Evolutionary conservation across 2,329 filamentous ascomycete genomes (phyloP).

Genomic region (Byssothecium circinans): DNA sequence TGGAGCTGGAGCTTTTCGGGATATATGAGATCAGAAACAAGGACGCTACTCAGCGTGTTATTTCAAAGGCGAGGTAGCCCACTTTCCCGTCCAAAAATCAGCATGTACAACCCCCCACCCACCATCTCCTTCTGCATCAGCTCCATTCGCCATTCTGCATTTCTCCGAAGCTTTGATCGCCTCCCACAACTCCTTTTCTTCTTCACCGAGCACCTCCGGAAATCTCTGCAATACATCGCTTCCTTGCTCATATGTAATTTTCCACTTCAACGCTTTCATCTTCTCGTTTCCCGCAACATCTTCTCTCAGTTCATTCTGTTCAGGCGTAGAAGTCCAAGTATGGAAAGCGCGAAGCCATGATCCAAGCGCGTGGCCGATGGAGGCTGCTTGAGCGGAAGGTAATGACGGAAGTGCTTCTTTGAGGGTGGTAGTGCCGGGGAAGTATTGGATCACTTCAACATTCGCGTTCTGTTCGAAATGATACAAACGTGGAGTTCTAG

Average conservation of each 20-base stretch:
- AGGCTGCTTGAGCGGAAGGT: neutral
- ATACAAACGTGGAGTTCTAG: slow-evolving; percentile 4
- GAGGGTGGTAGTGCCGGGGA: slow-evolving; percentile 1
- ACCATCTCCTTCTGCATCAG: neutral
- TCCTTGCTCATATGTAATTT: slow-evolving; percentile 5
- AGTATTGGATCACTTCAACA: slow-evolving; percentile 4
- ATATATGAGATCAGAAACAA: neutral
- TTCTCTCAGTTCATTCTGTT: neutral
- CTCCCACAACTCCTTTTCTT: slow-evolving; percentile 2
- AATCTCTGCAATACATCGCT: slow-evolving; percentile 4
- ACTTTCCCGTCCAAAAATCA: slow-evolving; percentile 16
- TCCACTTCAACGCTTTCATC: slow-evolving; percentile 6
- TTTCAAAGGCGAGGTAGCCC: neutral
- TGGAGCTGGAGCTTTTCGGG: neutral
- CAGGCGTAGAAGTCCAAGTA: neutral
- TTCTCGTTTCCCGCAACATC: slow-evolving; percentile 4
- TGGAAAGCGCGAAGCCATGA: slow-evolving; percentile 8
- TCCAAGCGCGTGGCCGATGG: slow-evolving; percentile 5
- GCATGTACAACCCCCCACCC: slow-evolving; percentile 9
- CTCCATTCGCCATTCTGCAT: neutral
- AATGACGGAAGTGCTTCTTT: neutral
- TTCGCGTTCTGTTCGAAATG: neutral
- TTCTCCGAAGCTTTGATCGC: neutral
- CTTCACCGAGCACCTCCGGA: neutral
- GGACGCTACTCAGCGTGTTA: slow-evolving; percentile 1